Evolutionary conservation across 805 yeast genomes (phyloP).

Genomic region (Teunomyces gatunensis): DNA sequence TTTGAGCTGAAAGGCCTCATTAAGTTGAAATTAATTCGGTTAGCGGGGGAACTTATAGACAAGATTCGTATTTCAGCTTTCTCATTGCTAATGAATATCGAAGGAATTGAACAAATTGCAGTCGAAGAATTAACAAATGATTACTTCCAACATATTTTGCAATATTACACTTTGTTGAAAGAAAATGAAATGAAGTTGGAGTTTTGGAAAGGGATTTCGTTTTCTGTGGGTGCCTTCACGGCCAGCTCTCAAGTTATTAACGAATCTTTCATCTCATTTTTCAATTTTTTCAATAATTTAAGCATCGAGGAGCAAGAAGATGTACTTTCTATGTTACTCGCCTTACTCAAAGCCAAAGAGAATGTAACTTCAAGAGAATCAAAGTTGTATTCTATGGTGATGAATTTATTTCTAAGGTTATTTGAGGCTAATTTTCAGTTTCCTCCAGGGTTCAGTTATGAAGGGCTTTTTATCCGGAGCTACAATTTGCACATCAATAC

Average conservation of each 20-base stretch:
- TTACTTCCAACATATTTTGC: constrained; percentile 6
- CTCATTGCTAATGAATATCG: constrained; percentile 28
- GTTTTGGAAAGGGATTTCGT: constrained; percentile 56
- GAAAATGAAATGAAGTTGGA: constrained; percentile 20
- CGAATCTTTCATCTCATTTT: constrained; percentile 34
- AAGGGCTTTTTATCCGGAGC: constrained; percentile 43
- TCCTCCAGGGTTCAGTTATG: constrained; percentile 26
- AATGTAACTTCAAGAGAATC: constrained; percentile 13
- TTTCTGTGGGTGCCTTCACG: constrained; percentile 55
- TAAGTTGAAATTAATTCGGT: constrained; percentile 44
- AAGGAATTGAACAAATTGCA: constrained; percentile 1
- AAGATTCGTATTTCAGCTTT: constrained; percentile 47
- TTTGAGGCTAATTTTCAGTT: constrained; percentile 36
- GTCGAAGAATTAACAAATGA: background rate
- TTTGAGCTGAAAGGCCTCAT: constrained; percentile 12
- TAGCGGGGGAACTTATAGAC: constrained; percentile 65
- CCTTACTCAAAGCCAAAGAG: constrained; percentile 14
- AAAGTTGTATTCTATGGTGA: constrained; percentile 21
- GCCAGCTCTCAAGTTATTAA: constrained; percentile 47
- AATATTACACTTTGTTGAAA: constrained; percentile 5
- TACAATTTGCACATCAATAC: constrained; percentile 55
- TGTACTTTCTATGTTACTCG: constrained; percentile 14
- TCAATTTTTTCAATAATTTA: constrained; percentile 32
- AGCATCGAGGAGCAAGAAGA: constrained; percentile 10
- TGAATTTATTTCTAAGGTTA: constrained; percentile 33